These are phyloP conservation scores for Spergularia bocconei DNA, from an alignment of 148 eudicot species.

Conservation along the genomic window DNA sequence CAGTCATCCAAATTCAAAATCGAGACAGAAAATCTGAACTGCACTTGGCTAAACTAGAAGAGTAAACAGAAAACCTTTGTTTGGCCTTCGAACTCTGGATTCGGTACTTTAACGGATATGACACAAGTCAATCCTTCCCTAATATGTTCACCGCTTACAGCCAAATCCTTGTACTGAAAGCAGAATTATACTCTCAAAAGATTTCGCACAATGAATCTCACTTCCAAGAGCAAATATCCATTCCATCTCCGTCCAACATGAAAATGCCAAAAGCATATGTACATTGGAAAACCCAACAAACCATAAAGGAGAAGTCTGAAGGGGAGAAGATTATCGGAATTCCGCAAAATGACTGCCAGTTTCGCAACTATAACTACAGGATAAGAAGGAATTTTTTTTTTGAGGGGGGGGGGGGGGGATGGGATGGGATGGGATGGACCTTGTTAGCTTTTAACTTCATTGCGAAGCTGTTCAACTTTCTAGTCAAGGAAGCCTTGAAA, in stretches of 20 bases:
- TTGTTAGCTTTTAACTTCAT: conserved; percentile 81
- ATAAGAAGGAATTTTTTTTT: background rate
- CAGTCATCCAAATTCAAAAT: background rate
- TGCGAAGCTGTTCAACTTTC: conserved; percentile 77
- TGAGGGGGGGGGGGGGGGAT: background rate
- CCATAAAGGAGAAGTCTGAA: background rate
- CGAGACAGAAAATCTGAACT: conserved; percentile 8
- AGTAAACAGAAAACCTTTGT: conserved; percentile 60
- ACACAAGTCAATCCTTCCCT: conserved; percentile 92
- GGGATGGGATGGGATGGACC: conserved; percentile 37
- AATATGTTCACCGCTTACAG: conserved; percentile 90
- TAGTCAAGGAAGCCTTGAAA: conserved; percentile 77
- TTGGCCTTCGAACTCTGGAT: conserved; percentile 99
- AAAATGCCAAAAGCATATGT: background rate
- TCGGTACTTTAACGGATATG: conserved; percentile 85
- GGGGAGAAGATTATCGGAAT: background rate
- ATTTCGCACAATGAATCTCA: background rate
- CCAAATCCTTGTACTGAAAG: conserved; percentile 74
- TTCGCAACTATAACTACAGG: background rate
- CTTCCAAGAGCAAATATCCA: background rate
- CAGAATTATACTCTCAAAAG: conserved; percentile 10
- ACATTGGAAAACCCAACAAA: background rate
- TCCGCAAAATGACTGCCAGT: background rate
- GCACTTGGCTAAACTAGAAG: background rate
- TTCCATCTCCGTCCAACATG: background rate